These are phyloP conservation scores for Inga laurina DNA, from an alignment of 306 rosid genomes.

Conservation along the genomic window DNA sequence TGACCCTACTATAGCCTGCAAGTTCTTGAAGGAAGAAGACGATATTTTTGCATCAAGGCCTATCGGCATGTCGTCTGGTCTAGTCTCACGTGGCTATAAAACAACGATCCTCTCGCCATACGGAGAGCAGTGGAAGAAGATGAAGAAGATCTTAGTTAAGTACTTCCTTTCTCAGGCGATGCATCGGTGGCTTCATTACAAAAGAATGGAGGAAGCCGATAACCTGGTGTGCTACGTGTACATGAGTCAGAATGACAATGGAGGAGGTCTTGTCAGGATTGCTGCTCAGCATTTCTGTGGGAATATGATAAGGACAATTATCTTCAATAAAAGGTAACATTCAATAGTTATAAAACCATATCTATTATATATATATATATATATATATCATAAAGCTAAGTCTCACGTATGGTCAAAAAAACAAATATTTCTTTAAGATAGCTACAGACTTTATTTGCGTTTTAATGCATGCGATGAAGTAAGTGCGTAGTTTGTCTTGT, in stretches of 20 bases:
- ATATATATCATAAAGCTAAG: no score
- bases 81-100: slow-evolving; percentile 20
- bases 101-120: not conserved
- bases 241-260: not conserved
- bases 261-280: slow-evolving; percentile 16
- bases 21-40: slow-evolving; percentile 43
- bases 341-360: not conserved
- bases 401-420: no score
- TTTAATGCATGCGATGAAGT: no score
- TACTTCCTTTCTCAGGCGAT: slow-evolving; percentile 14
- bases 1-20: slow-evolving; percentile 30
- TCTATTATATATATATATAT: no score
- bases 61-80: not conserved
- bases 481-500: no score
- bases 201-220: slow-evolving; percentile 43
- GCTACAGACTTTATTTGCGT: no score
- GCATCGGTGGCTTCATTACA: slow-evolving; percentile 24
- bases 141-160: slow-evolving; percentile 32
- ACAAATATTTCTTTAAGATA: no score
- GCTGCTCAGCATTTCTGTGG: slow-evolving; percentile 26
- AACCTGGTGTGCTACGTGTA: slow-evolving; percentile 27
- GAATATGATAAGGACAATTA: slow-evolving; percentile 28
- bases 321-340: slow-evolving; percentile 27
- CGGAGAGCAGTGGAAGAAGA: slow-evolving; percentile 39
- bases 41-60: slow-evolving; percentile 39